Percentiles rank a stretch among this genome's conserved stretches.
Conservation (phyloP, 768 basidiomycete genomes). For the Mycena polygramma region DNA sequence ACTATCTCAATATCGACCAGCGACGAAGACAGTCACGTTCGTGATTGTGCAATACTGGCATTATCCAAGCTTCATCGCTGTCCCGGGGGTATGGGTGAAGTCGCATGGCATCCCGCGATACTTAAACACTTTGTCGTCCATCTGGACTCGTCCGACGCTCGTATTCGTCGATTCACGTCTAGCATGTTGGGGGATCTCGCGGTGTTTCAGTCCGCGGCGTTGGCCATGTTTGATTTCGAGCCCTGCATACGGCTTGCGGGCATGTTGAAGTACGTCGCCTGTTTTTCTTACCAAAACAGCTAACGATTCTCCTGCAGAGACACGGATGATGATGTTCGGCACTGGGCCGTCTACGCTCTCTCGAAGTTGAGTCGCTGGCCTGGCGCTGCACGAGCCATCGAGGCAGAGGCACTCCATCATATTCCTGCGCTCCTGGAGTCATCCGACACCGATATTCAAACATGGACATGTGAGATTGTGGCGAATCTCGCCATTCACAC, state of each 20-base stretch:
- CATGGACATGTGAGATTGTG: not conserved
- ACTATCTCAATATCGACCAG: not conserved
- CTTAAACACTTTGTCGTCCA: not conserved
- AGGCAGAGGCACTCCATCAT: not conserved
- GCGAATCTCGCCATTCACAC: not conserved
- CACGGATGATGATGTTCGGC: not conserved
- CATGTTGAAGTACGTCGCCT: not conserved
- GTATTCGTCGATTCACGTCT: not conserved
- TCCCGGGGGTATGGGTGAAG: not conserved
- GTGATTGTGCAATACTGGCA: not conserved
- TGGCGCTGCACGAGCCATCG: not conserved
- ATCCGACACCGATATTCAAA: not conserved
- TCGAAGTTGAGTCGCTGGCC: not conserved
- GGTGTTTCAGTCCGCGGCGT: not conserved
- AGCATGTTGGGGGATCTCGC: not conserved
- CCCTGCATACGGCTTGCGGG: not conserved
- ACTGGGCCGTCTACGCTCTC: not conserved
- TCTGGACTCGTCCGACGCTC: not conserved
- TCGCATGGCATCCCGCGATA: not conserved
- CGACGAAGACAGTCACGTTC: not conserved
- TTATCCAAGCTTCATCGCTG: not conserved
- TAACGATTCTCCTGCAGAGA: not conserved
- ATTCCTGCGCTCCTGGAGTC: not conserved
- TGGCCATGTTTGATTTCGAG: not conserved
- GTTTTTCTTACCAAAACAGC: not conserved